Evolutionary conservation across 2,329 filamentous ascomycete species (phyloP), one percentile per base, ranked within the genome.

Genomic region (Pseudocercospora fuligena): DNA sequence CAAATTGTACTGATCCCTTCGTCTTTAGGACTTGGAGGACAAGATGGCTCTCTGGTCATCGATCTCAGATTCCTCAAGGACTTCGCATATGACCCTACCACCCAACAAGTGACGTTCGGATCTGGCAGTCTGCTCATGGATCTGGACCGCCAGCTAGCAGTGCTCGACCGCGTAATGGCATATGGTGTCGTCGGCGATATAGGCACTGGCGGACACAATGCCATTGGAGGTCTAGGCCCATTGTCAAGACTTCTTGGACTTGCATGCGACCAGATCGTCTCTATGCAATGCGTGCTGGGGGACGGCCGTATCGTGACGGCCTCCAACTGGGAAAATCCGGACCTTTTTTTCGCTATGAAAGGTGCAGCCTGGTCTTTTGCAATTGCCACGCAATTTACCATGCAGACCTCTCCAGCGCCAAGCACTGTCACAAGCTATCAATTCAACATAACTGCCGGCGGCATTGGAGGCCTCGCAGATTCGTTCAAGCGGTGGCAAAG

Each of bases 231-330:
- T 6, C 61, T 71, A 21, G 72, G 72, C 1, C 83, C 84, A 75
- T 76, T 89, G n/a, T 83, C 80, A 29, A 83, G 85, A 1, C 78
- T 79, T 23, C 79, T 87, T 63, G 89, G 88, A 0, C 78, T 89
- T 11, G 80, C 80, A 0, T 82, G 85, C 47, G 85, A 86, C 73
- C 80, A 82, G 65, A 78, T 87, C 11, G 78, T 74, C 0, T 75
- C 77, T 0, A 79, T 74, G 4, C 74, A 75, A 11, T 73, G 82
- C 0, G 81, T 82, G 0, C 75, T 82, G 7, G 80, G 80, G 0
- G 73, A 80, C 61, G 81, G 81, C 0, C 68, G 66, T 6, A 70
- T 80, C 23, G 74, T 80, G 7, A 77, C 66, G 1, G 77, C 78
- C 0, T 84, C 82, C 0, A 75, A 68, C 1, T 63, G 61, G 12